Evolutionary conservation across 257 asterid genomes (phyloP).

Genomic region (Anisodus acutangulus): DNA sequence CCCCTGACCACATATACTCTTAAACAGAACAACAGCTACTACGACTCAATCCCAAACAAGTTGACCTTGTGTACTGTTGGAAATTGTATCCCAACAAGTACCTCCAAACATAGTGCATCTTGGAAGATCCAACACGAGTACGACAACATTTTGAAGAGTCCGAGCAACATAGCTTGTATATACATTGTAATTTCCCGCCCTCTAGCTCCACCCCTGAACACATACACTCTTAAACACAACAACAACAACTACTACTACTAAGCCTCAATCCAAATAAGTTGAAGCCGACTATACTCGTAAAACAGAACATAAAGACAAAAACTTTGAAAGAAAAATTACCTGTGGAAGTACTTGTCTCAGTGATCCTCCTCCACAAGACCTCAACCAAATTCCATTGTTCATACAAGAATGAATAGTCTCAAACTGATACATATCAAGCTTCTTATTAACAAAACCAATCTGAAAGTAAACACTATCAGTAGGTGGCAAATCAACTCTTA

Average conservation of each 20-base stretch:
- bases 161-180: not conserved
- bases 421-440: slow-evolving; percentile 81
- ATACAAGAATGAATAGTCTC: slow-evolving; percentile 73
- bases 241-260: not conserved
- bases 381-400: slow-evolving; percentile 46
- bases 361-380: slow-evolving; percentile 35
- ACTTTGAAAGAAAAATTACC: slow-evolving; percentile 46
- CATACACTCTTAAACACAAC: not conserved
- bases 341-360: slow-evolving; percentile 46
- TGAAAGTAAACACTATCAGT: slow-evolving; percentile 74
- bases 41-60: not conserved
- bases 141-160: not conserved
- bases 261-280: not conserved
- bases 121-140: not conserved
- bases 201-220: not conserved
- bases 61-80: not conserved
- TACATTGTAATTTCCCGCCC: not conserved
- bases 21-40: not conserved
- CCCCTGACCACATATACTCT: not conserved
- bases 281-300: not conserved
- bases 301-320: not conserved
- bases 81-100: too few species aligned
- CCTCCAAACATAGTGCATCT: not conserved
- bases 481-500: slow-evolving; percentile 87
- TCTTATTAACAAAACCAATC: slow-evolving; percentile 84